A percentile compares a stretch with the other conserved stretches of the same genome.
Evolutionary conservation across 2,329 filamentous ascomycete species (phyloP).

Genomic region (Fusarium keratoplasticum): DNA sequence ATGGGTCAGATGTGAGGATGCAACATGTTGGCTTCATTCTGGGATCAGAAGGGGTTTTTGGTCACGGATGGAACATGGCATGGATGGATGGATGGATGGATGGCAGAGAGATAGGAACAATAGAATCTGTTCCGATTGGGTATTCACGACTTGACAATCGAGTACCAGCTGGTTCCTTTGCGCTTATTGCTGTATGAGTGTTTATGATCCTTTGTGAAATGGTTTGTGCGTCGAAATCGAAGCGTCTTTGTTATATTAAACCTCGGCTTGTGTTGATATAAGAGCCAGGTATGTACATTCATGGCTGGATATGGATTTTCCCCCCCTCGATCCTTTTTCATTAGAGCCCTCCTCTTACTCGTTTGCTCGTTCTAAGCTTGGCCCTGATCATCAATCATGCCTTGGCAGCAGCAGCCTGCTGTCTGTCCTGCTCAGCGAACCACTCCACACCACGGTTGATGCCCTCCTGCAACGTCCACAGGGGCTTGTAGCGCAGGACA

Average conservation of each 20-base stretch:
- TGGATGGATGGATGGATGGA: neutral
- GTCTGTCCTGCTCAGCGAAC: slow-evolving; percentile 65
- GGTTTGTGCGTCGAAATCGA: neutral
- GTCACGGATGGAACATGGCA: slow-evolving; percentile 31
- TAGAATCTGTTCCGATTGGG: slow-evolving; percentile 45
- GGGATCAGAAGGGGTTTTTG: slow-evolving; percentile 39
- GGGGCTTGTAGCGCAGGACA: slow-evolving; percentile 75
- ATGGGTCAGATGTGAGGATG: slow-evolving; percentile 41
- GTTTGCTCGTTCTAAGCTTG: neutral
- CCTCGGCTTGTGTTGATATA: slow-evolving; percentile 10
- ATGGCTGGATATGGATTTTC: slow-evolving; percentile 7
- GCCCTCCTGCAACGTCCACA: slow-evolving; percentile 75
- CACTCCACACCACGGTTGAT: slow-evolving; percentile 65
- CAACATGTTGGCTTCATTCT: slow-evolving; percentile 40
- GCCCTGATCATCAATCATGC: slow-evolving; percentile 27
- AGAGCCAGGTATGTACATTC: slow-evolving; percentile 17
- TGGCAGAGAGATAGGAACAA: slow-evolving; percentile 41
- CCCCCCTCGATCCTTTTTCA: slow-evolving; percentile 1
- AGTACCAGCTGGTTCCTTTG: neutral
- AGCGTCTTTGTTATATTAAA: slow-evolving; percentile 22
- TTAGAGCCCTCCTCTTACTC: slow-evolving; percentile 8
- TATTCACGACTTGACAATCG: slow-evolving; percentile 27
- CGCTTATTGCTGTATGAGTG: neutral
- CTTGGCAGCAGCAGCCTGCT: slow-evolving; percentile 36
- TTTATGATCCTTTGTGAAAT: neutral